Conservation (phyloP, 768 basidiomycete genomes). For the Lactarius tabidus region DNA sequence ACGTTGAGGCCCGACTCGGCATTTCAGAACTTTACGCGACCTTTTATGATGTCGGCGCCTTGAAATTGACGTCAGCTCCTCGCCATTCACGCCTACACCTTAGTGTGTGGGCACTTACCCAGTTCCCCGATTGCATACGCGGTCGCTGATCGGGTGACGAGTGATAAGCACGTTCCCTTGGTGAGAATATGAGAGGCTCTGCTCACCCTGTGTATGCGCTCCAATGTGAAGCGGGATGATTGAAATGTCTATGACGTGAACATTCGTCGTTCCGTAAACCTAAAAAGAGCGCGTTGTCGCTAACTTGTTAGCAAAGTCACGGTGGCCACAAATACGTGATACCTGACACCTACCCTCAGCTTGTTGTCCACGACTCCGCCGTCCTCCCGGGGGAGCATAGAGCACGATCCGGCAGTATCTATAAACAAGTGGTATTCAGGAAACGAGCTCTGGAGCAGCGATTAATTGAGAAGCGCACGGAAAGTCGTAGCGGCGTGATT, state of each 20-base stretch:
- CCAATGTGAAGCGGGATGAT: slow-evolving; percentile 31
- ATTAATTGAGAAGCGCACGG: slow-evolving; percentile 3
- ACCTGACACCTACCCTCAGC: slow-evolving; percentile 15
- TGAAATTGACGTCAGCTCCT: neutral
- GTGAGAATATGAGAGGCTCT: neutral
- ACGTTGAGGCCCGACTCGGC: neutral
- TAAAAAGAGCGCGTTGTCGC: neutral
- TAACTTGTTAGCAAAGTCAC: neutral
- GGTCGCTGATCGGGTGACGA: slow-evolving; percentile 8
- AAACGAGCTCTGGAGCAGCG: too few species aligned
- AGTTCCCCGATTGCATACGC: slow-evolving; percentile 24
- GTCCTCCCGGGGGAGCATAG: slow-evolving; percentile 23
- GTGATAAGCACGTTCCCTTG: neutral
- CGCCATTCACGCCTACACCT: neutral
- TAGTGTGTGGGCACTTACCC: neutral
- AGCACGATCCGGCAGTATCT: slow-evolving; percentile 22
- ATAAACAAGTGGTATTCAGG: neutral
- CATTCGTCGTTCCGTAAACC: slow-evolving; percentile 33
- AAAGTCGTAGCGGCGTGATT: neutral
- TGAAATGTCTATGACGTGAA: slow-evolving; percentile 32
- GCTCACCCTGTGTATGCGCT: slow-evolving; percentile 26
- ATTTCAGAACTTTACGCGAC: slow-evolving; percentile 11
- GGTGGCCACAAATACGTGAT: too few species aligned
- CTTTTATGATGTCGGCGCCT: slow-evolving; percentile 24
- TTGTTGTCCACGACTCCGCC: slow-evolving; percentile 25